phyloP scores from a whole-genome alignment of 176 grass and related monocot genomes.

The Raddia distichophylla region DNA sequence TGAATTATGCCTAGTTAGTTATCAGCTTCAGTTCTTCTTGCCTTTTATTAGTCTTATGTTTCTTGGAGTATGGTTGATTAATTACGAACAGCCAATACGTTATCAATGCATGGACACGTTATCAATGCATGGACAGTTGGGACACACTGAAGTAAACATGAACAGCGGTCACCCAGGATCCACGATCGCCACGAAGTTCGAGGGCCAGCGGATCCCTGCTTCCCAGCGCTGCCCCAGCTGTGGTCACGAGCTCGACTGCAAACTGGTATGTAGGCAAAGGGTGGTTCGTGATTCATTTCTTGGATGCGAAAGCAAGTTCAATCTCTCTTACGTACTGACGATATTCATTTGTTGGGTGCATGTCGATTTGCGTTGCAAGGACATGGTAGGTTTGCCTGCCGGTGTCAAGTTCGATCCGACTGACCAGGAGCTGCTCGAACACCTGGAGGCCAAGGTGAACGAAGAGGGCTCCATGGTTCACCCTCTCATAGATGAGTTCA shows the following conservation, averaged over 20 bases:
- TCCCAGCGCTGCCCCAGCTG: conserved; percentile 59
- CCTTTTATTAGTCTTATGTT: background rate
- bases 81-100: background rate
- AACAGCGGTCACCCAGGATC: conserved; percentile 12
- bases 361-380: conserved; percentile 13
- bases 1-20: background rate
- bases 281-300: background rate
- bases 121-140: background rate
- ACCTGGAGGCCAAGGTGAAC: conserved; percentile 70
- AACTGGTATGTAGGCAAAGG: conserved; percentile 43
- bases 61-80: conserved; percentile 11
- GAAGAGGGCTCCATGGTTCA: conserved; percentile 56
- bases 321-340: background rate
- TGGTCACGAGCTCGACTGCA: conserved; percentile 54
- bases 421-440: conserved; percentile 81
- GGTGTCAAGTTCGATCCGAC: conserved; percentile 91
- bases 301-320: background rate
- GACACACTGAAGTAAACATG: conserved; percentile 29
- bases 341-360: background rate
- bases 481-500: conserved; percentile 82
- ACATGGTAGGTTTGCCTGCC: conserved; percentile 73
- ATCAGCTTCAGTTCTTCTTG: background rate
- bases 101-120: background rate
- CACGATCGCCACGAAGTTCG: conserved; percentile 42
- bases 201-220: conserved; percentile 44